phyloP scores from a whole-genome alignment of 2,329 filamentous ascomycete genomes.

The Chaetomium sp. region DNA sequence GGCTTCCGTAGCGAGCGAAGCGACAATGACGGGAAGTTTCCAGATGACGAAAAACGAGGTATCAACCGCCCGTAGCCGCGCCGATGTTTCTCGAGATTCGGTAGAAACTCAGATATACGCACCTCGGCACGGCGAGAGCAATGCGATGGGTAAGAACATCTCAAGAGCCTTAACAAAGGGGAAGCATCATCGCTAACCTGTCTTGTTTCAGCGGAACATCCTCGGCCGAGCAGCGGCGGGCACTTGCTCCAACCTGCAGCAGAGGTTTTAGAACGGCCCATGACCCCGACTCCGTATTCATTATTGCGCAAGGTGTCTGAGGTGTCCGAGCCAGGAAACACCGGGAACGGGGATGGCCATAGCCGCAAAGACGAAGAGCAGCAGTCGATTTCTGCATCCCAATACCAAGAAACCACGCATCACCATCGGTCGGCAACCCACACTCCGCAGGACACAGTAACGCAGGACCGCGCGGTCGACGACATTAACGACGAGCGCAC shows the following conservation, averaged over 20 bases:
- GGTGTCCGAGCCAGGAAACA: slow-evolving; percentile 41
- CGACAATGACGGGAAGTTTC: not conserved
- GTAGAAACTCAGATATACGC: slow-evolving; percentile 21
- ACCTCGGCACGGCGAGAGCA: not conserved
- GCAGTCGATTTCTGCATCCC: not conserved
- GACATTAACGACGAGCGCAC: not conserved
- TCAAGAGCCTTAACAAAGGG: not conserved
- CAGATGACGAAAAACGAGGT: not conserved
- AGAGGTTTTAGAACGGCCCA: slow-evolving; percentile 14
- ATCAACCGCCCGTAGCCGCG: not conserved
- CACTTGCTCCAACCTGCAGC: not conserved
- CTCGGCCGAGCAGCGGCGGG: not conserved
- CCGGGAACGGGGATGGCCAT: not conserved
- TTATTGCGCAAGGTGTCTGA: slow-evolving; percentile 22
- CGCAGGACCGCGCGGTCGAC: not conserved
- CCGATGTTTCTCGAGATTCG: slow-evolving; percentile 3
- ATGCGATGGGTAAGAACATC: not conserved
- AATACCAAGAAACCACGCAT: not conserved
- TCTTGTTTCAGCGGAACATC: not conserved
- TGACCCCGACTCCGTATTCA: slow-evolving; percentile 24
- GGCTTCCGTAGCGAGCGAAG: not conserved
- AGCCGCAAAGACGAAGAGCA: not conserved
- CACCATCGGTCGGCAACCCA: not conserved
- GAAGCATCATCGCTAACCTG: not conserved
- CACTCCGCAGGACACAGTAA: not conserved